Conservation (phyloP, 1,139 yeast species). For the Sugiyamaella pinicola region DNA sequence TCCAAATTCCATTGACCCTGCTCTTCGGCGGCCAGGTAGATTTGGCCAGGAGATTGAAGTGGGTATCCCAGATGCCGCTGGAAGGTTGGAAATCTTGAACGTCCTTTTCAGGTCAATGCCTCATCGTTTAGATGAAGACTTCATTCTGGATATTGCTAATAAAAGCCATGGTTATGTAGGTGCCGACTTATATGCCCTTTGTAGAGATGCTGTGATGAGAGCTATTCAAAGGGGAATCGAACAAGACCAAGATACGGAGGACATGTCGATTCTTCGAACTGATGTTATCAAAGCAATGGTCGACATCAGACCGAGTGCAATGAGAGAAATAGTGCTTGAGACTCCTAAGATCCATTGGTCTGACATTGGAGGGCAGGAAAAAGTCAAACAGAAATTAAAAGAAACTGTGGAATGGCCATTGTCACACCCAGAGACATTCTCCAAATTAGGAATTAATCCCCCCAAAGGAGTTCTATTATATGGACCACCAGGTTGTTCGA, state of each 20-base stretch:
- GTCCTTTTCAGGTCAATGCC: conserved; percentile 71
- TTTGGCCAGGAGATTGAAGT: conserved; percentile 95
- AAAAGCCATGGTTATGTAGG: conserved; percentile 98
- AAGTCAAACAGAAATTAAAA: conserved; percentile 70
- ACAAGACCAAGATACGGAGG: conserved; percentile 41
- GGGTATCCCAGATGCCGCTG: conserved; percentile 96
- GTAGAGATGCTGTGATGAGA: conserved; percentile 85
- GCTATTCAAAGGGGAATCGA: conserved; percentile 67
- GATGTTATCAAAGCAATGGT: conserved; percentile 71
- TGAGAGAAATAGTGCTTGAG: conserved; percentile 92
- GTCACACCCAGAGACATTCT: conserved; percentile 77
- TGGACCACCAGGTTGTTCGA: conserved; percentile 98
- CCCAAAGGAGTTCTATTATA: conserved; percentile 89
- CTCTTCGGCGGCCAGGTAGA: conserved; percentile 88
- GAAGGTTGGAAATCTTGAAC: conserved; percentile 79
- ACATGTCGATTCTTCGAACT: conserved; percentile 45
- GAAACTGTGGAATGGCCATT: conserved; percentile 94
- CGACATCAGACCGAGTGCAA: conserved; percentile 90
- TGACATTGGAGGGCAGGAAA: conserved; percentile 95
- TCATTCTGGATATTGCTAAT: conserved; percentile 61
- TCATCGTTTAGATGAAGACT: conserved; percentile 54
- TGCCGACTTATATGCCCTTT: conserved; percentile 85
- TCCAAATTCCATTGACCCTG: conserved; percentile 80
- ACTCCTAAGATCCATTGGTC: conserved; percentile 93
- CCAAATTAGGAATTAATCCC: conserved; percentile 75